Percentiles rank a stretch among this genome's conserved stretches.
Evolutionary conservation across 2,329 filamentous ascomycete genomes (phyloP).

Genomic region (Penicillium concentricum): DNA sequence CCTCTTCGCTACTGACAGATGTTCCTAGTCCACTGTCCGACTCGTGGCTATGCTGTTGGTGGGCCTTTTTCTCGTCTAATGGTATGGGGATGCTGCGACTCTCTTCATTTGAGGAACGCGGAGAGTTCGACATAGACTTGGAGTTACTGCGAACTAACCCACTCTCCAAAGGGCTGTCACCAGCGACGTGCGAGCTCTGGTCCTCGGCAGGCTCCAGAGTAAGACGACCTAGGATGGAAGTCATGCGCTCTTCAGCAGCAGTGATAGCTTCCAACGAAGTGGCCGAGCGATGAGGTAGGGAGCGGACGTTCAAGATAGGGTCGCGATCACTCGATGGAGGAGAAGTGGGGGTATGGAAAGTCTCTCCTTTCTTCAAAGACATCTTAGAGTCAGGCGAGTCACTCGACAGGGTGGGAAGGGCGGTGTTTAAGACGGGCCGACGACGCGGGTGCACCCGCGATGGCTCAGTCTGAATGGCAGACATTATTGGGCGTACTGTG

Average conservation of each 20-base stretch:
- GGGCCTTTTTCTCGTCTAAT: conserved; percentile 24
- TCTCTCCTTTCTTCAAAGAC: conserved; percentile 68
- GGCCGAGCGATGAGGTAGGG: conserved; percentile 64
- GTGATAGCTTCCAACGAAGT: conserved; percentile 69
- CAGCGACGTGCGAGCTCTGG: conserved; percentile 10
- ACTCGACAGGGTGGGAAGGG: conserved; percentile 29
- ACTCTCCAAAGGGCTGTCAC: background rate
- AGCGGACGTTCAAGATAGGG: conserved; percentile 45
- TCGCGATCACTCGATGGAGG: conserved; percentile 43
- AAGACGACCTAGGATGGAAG: conserved; percentile 64
- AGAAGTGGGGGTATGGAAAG: conserved; percentile 52
- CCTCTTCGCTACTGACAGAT: conserved; percentile 65
- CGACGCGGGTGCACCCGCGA: conserved; percentile 36
- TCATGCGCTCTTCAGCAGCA: conserved; percentile 67
- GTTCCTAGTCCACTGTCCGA: conserved; percentile 89
- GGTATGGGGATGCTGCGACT: conserved; percentile 13
- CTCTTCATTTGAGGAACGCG: conserved; percentile 31
- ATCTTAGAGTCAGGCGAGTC: conserved; percentile 42
- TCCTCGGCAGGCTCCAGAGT: conserved; percentile 58
- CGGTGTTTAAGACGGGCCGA: conserved; percentile 31
- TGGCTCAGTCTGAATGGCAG: conserved; percentile 24
- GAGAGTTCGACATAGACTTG: conserved; percentile 7
- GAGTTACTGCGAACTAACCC: background rate
- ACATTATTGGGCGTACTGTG: conserved; percentile 29
- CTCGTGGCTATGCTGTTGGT: conserved; percentile 62